Conservation (phyloP, 2,329 filamentous ascomycete species). For the Helicocarpus griseus region DNA sequence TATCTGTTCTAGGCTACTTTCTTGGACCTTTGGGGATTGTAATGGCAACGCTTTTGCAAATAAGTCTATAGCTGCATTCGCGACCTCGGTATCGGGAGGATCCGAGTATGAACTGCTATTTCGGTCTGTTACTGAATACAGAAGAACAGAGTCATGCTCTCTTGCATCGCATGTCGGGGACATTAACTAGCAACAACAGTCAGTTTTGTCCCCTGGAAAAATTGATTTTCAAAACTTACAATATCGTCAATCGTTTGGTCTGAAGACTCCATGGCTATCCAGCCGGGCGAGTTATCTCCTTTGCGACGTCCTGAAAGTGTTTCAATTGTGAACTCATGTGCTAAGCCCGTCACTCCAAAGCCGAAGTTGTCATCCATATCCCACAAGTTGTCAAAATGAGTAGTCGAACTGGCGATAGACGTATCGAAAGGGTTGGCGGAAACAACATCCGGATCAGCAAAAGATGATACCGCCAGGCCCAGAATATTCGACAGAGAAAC, state of each 20-base stretch:
- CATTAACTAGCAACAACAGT: conserved; percentile 24
- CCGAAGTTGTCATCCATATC: conserved; percentile 89
- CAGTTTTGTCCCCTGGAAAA: conserved; percentile 4
- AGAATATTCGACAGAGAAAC: conserved; percentile 85
- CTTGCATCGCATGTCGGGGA: conserved; percentile 68
- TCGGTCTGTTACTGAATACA: conserved; percentile 54
- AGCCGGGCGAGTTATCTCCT: conserved; percentile 43
- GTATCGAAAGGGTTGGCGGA: conserved; percentile 70
- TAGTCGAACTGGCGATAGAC: conserved; percentile 82
- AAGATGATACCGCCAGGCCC: conserved; percentile 79
- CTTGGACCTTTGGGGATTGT: conserved; percentile 83
- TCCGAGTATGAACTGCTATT: conserved; percentile 49
- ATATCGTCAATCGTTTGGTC: conserved; percentile 33
- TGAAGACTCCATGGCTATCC: conserved; percentile 29
- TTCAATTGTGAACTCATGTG: conserved; percentile 64
- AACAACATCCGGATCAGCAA: conserved; percentile 74
- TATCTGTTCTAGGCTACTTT: conserved; percentile 90
- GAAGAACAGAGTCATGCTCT: conserved; percentile 77
- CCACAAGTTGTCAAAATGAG: conserved; percentile 89
- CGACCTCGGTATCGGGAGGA: conserved; percentile 82
- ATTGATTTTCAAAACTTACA: conserved; percentile 22
- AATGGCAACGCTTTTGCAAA: conserved; percentile 87
- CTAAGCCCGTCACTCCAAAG: conserved; percentile 82
- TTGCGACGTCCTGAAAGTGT: conserved; percentile 61
- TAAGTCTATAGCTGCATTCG: conserved; percentile 86